These are phyloP conservation scores for Cladophialophora yegresii DNA, from an alignment of 2,329 filamentous ascomycete genomes.

Conservation along the genomic window DNA sequence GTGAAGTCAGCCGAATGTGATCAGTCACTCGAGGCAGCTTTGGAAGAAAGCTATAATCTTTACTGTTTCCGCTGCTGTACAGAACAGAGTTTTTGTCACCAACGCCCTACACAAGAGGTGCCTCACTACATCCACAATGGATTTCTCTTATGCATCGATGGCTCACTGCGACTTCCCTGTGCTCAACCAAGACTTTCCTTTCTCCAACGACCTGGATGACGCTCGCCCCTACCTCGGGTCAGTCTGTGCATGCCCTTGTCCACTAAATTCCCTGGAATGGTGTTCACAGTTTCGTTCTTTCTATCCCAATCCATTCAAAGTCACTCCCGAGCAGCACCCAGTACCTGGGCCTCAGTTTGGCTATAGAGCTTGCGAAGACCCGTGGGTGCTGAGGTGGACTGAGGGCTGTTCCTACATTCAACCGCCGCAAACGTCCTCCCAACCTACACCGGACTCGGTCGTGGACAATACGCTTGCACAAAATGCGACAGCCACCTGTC, in stretches of 20 bases:
- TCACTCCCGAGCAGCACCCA: neutral
- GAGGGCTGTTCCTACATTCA: neutral
- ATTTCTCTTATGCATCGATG: neutral
- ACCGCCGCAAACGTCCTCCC: neutral
- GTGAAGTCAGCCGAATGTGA: neutral
- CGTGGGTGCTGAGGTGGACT: neutral
- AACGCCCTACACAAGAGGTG: neutral
- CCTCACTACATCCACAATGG: neutral
- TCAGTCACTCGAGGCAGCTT: constrained; percentile 1
- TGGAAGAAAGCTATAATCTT: neutral
- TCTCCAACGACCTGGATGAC: neutral
- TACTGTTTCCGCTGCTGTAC: neutral
- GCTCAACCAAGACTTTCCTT: neutral
- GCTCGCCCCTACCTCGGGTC: neutral
- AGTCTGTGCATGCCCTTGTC: neutral
- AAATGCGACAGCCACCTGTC: neutral
- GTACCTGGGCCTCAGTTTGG: neutral
- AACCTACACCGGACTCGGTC: neutral
- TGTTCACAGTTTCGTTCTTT: neutral
- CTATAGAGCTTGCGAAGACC: neutral
- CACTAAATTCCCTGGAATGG: neutral
- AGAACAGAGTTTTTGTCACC: neutral
- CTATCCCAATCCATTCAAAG: neutral
- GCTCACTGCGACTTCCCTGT: neutral
- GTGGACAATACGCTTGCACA: neutral